These are phyloP conservation scores for Pichia pseudocactophila DNA, from an alignment of 805 yeast genomes.

Conservation along the genomic window DNA sequence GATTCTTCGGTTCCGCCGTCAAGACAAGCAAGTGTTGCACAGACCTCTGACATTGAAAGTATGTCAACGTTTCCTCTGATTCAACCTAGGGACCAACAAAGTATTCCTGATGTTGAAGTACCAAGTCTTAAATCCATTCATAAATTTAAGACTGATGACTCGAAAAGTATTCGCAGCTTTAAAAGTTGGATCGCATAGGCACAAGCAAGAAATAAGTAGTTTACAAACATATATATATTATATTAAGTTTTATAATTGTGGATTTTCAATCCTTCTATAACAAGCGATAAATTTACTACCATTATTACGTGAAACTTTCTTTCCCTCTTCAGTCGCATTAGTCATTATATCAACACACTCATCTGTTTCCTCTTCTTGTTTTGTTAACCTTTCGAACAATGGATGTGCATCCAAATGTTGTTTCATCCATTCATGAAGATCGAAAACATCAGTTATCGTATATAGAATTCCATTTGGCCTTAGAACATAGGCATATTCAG, in stretches of 20 bases:
- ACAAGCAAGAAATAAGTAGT: too few relatives aligned
- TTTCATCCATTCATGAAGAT: constrained; percentile 94
- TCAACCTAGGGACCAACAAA: not conserved
- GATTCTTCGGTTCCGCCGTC: constrained; percentile 16
- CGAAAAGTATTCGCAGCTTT: constrained; percentile 30
- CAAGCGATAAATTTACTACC: constrained; percentile 89
- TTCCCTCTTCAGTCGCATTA: constrained; percentile 95
- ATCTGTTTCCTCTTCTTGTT: constrained; percentile 76
- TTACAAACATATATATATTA: not conserved
- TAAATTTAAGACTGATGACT: constrained; percentile 28
- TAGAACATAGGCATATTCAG: constrained; percentile 88
- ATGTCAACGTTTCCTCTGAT: not conserved
- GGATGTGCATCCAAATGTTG: constrained; percentile 87
- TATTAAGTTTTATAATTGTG: constrained; percentile 23
- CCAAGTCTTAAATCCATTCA: constrained; percentile 30
- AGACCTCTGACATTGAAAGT: not conserved
- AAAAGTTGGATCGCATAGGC: constrained; percentile 20
- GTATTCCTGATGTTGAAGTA: constrained; percentile 24
- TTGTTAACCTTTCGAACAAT: constrained; percentile 67
- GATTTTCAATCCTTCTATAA: constrained; percentile 62
- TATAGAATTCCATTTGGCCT: constrained; percentile 82
- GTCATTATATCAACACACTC: constrained; percentile 81
- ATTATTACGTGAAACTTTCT: constrained; percentile 84
- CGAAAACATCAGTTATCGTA: constrained; percentile 93
- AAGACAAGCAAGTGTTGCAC: not conserved